Conservation (phyloP, 2,329 filamentous ascomycete genomes). For the Pseudogymnoascus sp. region DNA sequence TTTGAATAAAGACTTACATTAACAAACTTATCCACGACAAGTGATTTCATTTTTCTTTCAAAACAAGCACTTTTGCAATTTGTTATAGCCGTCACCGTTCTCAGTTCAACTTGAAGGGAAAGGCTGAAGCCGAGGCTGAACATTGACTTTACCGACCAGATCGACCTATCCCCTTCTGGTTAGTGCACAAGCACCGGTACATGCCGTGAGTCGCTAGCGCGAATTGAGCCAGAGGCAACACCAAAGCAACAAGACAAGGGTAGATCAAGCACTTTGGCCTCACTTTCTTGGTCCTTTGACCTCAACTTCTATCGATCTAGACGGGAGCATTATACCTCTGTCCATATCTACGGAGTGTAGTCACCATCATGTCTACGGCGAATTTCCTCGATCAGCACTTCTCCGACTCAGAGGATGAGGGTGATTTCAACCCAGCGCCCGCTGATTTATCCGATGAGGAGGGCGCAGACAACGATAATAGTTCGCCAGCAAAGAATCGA, state of each 20-base stretch:
- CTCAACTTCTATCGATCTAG: conserved; percentile 7
- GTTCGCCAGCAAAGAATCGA: conserved; percentile 21
- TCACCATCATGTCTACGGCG: conserved; percentile 9
- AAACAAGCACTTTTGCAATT: neutral
- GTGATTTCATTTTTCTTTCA: conserved; percentile 31
- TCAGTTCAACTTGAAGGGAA: neutral
- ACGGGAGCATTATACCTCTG: conserved; percentile 2
- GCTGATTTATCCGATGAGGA: conserved; percentile 68
- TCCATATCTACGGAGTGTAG: neutral
- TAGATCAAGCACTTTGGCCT: conserved; percentile 8
- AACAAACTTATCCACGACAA: conserved; percentile 31
- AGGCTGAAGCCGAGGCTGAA: conserved; percentile 9
- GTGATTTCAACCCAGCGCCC: conserved; percentile 79
- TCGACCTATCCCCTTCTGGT: neutral
- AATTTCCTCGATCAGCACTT: conserved; percentile 18
- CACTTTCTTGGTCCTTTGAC: conserved; percentile 7
- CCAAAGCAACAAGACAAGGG: conserved; percentile 8
- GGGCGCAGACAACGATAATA: conserved; percentile 29
- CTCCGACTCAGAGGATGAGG: conserved; percentile 69
- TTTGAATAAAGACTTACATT: conserved; percentile 21
- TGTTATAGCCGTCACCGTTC: neutral
- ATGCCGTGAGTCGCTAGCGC: conserved; percentile 3
- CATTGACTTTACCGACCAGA: neutral
- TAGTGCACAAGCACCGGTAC: neutral
- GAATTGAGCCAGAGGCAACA: conserved; percentile 6